Percentiles rank a stretch among this genome's conserved stretches.
Evolutionary conservation across 306 rosid genomes (phyloP).

Genomic region (Betula pendula): DNA sequence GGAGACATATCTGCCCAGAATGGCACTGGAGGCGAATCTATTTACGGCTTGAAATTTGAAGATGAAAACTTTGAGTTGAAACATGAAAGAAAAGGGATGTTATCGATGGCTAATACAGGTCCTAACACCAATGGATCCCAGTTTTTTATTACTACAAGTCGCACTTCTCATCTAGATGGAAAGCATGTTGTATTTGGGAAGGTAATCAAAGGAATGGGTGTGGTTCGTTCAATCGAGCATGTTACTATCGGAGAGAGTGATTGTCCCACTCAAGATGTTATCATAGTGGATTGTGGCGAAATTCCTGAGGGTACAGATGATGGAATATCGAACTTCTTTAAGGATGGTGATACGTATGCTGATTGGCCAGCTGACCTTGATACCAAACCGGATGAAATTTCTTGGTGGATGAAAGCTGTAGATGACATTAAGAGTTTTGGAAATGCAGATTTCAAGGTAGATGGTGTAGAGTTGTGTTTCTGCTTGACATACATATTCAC

Average conservation of each 20-base stretch:
- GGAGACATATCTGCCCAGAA: constrained; percentile 68
- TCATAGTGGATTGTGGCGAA: constrained; percentile 62
- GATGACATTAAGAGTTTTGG: constrained; percentile 62
- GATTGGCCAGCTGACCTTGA: constrained; percentile 80
- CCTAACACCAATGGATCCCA: constrained; percentile 69
- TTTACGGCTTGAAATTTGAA: constrained; percentile 64
- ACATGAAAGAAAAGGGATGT: constrained; percentile 74
- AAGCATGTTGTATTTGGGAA: constrained; percentile 75
- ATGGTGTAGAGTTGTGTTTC: constrained; percentile 3
- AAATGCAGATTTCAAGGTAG: constrained; percentile 67
- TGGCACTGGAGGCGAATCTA: constrained; percentile 78
- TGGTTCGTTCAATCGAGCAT: constrained; percentile 64
- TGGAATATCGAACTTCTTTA: constrained; percentile 60
- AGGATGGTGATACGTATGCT: constrained; percentile 66
- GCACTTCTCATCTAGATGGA: constrained; percentile 72
- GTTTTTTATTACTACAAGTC: constrained; percentile 54
- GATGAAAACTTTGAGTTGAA: constrained; percentile 73
- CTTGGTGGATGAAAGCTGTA: constrained; percentile 76
- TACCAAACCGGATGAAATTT: constrained; percentile 45
- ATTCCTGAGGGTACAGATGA: constrained; percentile 62
- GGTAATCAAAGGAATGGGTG: constrained; percentile 73
- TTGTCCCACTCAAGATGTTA: constrained; percentile 46
- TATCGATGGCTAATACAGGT: constrained; percentile 72
- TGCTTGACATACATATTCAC: not conserved
- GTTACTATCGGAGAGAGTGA: constrained; percentile 42